Evolutionary conservation across 257 asterid genomes (phyloP).

Genomic region (Orobanche coerulescens): DNA sequence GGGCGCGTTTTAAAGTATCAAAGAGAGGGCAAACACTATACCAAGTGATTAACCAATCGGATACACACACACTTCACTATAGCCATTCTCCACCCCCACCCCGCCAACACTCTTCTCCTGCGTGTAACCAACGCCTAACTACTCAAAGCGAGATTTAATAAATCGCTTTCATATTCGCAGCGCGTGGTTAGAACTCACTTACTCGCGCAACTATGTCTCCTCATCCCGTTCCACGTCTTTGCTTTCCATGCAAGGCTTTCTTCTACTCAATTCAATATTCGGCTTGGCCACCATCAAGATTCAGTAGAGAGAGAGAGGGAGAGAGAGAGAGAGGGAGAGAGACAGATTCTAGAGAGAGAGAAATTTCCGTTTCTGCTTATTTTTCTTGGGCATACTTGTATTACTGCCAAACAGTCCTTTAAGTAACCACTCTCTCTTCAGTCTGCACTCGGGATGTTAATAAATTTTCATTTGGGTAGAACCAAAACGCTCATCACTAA

Average conservation of each 20-base stretch:
- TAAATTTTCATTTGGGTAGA: conserved; percentile 6
- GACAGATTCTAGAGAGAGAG: background rate
- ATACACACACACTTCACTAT: background rate
- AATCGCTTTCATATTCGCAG: conserved; percentile 13
- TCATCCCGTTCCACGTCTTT: conserved; percentile 31
- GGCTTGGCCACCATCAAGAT: background rate
- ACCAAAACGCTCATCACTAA: background rate
- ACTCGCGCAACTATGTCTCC: conserved; percentile 23
- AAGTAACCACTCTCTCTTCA: conserved; percentile 31
- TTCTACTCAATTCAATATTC: conserved; percentile 18
- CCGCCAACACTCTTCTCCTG: too few relatives aligned
- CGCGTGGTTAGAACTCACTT: conserved; percentile 10
- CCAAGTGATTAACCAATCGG: background rate
- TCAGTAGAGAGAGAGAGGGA: background rate
- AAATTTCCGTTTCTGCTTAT: background rate
- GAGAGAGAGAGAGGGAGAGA: too few relatives aligned
- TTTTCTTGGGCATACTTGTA: conserved; percentile 8
- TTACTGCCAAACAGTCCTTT: conserved; percentile 30
- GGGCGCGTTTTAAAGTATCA: too few relatives aligned
- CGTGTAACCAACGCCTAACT: conserved; percentile 17
- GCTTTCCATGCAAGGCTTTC: conserved; percentile 57
- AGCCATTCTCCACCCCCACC: too few relatives aligned
- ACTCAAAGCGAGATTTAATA: too few relatives aligned
- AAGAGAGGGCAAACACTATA: too few relatives aligned
- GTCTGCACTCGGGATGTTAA: conserved; percentile 9